phyloP scores from a whole-genome alignment of 106 monocot genomes.

The Acanthochlamys bracteata region DNA sequence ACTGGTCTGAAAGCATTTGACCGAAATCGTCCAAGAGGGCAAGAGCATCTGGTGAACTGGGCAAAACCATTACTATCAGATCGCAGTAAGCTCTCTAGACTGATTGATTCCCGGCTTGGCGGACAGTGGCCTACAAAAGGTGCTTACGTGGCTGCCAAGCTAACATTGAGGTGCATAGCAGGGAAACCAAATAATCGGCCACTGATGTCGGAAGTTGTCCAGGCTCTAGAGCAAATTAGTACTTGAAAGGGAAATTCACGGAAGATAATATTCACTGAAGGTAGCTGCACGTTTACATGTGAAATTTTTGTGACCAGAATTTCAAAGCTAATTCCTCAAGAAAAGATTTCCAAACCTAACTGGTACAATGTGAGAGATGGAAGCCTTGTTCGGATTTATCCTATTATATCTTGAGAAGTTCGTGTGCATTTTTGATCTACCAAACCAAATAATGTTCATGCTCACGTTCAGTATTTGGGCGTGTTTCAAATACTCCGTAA shows the following conservation, averaged over 20 bases:
- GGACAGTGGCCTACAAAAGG: conserved; percentile 46
- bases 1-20: conserved; percentile 55
- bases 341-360: too few species aligned
- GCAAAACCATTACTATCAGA: conserved; percentile 39
- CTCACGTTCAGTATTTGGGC: too few species aligned
- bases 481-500: too few species aligned
- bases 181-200: conserved; percentile 55
- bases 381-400: too few species aligned
- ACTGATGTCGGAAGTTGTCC: conserved; percentile 54
- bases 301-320: too few species aligned
- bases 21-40: conserved; percentile 26
- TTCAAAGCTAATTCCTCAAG: too few species aligned
- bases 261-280: too few species aligned
- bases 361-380: too few species aligned
- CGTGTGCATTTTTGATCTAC: too few species aligned
- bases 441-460: too few species aligned
- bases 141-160: conserved; percentile 36
- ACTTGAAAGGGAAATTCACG: conserved; percentile 17
- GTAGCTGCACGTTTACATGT: too few species aligned
- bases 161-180: conserved; percentile 40
- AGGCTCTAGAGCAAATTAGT: conserved; percentile 34
- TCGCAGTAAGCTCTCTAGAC: conserved; percentile 28
- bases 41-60: conserved; percentile 55
- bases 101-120: conserved; percentile 54
- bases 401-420: too few species aligned